Evolutionary conservation across 352 stramenopile genomes (phyloP), one percentile per base, ranked within the genome.

Genomic region (Pythium insidiosum): DNA sequence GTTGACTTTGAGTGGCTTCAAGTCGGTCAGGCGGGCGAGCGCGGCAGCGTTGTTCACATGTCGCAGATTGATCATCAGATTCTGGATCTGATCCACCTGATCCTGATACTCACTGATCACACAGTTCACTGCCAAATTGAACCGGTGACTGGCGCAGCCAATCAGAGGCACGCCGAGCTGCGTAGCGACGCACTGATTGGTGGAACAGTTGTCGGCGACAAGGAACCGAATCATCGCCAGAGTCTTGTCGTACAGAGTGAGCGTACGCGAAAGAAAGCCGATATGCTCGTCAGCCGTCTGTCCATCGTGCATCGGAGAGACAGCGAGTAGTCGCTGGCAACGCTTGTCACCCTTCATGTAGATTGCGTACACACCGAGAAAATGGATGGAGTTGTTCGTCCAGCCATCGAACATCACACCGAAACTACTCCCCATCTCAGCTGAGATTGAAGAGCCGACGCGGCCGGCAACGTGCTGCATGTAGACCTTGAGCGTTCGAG

Each of bases 381-480:
- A 61, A 26, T 56, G 45, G 18, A 35, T 25, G 15, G 45, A 34
- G 3, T 29, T 36, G n/a, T n/a, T n/a, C n/a, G n/a, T n/a, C n/a
- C n/a, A n/a, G n/a, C n/a, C n/a, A n/a, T n/a, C n/a, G n/a, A 56
- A 61, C 53, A 51, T 51, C 28, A 61, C 1, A 22, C 46, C 53
- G 26, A 61, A 56, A 13, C 20, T 22, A 13, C 1, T 21, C 20
- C 53, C 46, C 29, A 61, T 48, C 40, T 55, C 39, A 5, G 28
- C 36, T 2, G 31, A 19, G 19, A 61, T 43, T 6, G 20, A 16
- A 5, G n/a, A 6, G 18, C 53, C 53, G 1, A 51, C 41, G 9
- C 29, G 33, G 12, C 33, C 18, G 4, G 42, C 16, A 2, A 49
- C 29, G 16, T 24, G 29, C 11, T 12, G 31, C 31, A 49, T 39